Conservation (phyloP, 176 grass and related monocot genomes). For the Raddia guianensis region DNA sequence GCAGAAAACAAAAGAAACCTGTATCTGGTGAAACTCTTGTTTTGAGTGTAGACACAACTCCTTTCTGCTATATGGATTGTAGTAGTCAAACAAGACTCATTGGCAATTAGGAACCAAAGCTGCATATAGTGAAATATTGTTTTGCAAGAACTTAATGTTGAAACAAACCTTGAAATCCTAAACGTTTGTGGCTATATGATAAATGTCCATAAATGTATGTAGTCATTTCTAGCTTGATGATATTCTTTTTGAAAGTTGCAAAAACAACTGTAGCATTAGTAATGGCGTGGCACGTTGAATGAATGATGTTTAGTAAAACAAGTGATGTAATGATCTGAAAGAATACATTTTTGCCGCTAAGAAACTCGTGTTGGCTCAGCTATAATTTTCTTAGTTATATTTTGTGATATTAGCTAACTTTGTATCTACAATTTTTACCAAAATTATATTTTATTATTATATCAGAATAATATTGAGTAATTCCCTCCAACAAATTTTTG, state of each 20-base stretch:
- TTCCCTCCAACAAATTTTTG: conserved; percentile 28
- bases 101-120: neutral
- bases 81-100: neutral
- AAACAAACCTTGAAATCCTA: neutral
- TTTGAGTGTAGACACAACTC: neutral
- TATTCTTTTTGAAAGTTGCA: neutral
- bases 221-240: conserved; percentile 12
- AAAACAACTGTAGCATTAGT: neutral
- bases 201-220: neutral
- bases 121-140: neutral
- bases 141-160: neutral
- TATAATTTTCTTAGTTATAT: neutral
- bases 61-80: neutral
- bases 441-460: conserved; percentile 5
- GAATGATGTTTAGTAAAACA: neutral
- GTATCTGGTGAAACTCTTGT: neutral
- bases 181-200: neutral
- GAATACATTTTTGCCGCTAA: neutral
- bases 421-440: neutral
- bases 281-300: neutral
- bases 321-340: neutral
- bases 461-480: conserved; percentile 24
- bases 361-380: neutral
- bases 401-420: neutral
- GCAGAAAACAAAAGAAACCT: neutral